Evolutionary conservation across 140 eudicot genomes (phyloP).

Genomic region (Oenanthe javanica): DNA sequence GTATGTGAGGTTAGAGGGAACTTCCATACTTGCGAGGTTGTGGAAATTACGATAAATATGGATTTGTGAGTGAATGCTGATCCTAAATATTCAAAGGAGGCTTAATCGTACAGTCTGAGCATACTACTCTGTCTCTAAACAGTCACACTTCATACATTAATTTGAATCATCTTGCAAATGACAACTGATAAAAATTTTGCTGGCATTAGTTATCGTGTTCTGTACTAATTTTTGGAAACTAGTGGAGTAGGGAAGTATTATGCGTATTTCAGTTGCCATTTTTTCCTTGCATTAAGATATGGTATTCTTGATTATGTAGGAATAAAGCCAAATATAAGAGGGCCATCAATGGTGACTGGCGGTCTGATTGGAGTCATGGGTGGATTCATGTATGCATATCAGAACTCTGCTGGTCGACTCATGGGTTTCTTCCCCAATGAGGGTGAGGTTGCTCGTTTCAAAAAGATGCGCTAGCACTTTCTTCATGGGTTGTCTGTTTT

Average conservation of each 20-base stretch:
- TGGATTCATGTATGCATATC: conserved; percentile 92
- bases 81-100: not conserved
- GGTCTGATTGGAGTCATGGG: conserved; percentile 87
- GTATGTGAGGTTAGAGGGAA: not conserved
- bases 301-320: conserved; percentile 29
- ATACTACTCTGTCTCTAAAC: not conserved
- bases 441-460: conserved; percentile 79
- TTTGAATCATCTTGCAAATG: not conserved
- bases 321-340: conserved; percentile 77
- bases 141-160: no score
- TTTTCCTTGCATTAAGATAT: not conserved
- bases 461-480: conserved; percentile 28
- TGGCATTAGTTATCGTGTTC: not conserved
- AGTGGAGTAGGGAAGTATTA: not conserved
- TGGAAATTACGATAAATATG: not conserved
- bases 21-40: not conserved
- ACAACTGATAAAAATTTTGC: not conserved
- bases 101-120: not conserved
- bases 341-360: conserved; percentile 96
- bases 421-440: conserved; percentile 98
- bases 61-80: not conserved
- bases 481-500: not conserved
- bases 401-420: conserved; percentile 86
- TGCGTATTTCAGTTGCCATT: not conserved
- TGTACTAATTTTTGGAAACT: not conserved